phyloP scores from a whole-genome alignment of 2,329 filamentous ascomycete genomes.

The Chalaropsis ovoidea region DNA sequence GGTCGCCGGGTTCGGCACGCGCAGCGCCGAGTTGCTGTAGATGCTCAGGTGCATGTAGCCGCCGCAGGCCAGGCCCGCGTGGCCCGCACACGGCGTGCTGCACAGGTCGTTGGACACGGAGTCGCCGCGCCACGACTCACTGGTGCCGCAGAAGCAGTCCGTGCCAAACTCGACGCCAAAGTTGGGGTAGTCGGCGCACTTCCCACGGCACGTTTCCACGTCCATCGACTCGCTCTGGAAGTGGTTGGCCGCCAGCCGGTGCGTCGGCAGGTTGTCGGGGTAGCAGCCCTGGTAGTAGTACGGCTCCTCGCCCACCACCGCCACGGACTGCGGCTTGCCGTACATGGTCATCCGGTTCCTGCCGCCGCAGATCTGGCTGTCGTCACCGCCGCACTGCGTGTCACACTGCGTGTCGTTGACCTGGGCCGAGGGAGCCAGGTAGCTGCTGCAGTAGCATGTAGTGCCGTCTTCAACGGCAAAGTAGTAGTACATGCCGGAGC shows the following conservation, averaged over 20 bases:
- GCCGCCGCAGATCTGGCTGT: constrained; percentile 16
- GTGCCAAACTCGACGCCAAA: constrained; percentile 19
- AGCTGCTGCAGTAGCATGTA: constrained; percentile 20
- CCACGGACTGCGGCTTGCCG: constrained; percentile 14
- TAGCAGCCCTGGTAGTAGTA: constrained; percentile 23
- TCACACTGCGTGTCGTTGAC: constrained; percentile 6
- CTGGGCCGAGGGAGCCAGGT: background rate
- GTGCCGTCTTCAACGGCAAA: constrained; percentile 13
- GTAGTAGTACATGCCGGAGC: constrained; percentile 20
- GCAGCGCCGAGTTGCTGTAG: constrained; percentile 15
- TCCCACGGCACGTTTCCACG: constrained; percentile 12
- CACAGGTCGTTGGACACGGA: constrained; percentile 19
- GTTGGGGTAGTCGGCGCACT: constrained; percentile 16
- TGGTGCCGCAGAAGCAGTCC: constrained; percentile 11
- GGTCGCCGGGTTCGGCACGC: constrained; percentile 10
- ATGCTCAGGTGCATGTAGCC: constrained; percentile 17
- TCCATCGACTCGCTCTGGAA: constrained; percentile 11
- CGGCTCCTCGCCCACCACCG: background rate
- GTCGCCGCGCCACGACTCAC: constrained; percentile 16
- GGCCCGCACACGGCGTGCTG: constrained; percentile 18
- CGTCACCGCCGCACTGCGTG: constrained; percentile 12
- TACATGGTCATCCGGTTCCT: constrained; percentile 8
- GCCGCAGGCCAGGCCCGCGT: constrained; percentile 12
- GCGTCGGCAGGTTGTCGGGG: background rate
- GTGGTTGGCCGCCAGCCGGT: background rate